Percentiles rank a stretch among this genome's conserved stretches.
Conservation (phyloP, 352 stramenopile genomes). For the Globisporangium paddicum region DNA sequence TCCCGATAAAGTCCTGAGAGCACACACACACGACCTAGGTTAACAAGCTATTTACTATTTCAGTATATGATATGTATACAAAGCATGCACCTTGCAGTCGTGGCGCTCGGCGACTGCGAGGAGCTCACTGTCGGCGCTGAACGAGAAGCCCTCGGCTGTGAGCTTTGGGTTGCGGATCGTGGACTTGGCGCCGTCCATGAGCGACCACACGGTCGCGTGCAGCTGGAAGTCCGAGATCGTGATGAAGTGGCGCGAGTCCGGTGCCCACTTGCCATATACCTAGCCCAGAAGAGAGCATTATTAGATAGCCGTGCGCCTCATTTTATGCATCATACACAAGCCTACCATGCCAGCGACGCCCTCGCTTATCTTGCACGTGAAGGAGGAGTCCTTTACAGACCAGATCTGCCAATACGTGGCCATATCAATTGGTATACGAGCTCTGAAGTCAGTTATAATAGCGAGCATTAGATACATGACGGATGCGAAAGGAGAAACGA, state of each 20-base stretch:
- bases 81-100: constrained; percentile 58
- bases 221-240: constrained; percentile 85
- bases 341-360: constrained; percentile 56
- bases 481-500: neutral
- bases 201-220: constrained; percentile 77
- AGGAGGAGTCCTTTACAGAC: constrained; percentile 60
- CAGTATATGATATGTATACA: too few relatives aligned
- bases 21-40: too few relatives aligned
- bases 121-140: constrained; percentile 50
- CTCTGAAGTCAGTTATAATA: too few relatives aligned
- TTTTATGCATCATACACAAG: too few relatives aligned
- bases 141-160: constrained; percentile 53
- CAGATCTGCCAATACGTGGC: too few relatives aligned
- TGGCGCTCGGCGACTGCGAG: constrained; percentile 67
- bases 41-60: too few relatives aligned
- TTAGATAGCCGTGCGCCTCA: too few relatives aligned
- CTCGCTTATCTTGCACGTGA: constrained; percentile 72
- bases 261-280: constrained; percentile 39
- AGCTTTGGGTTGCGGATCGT: constrained; percentile 71
- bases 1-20: constrained; percentile 61
- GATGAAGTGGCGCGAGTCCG: constrained; percentile 62
- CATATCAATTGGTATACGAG: too few relatives aligned
- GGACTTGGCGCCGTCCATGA: constrained; percentile 52
- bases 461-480: too few relatives aligned
- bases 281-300: too few relatives aligned